phyloP scores from a whole-genome alignment of 352 stramenopile species.

The Phytophthora sansomeana region DNA sequence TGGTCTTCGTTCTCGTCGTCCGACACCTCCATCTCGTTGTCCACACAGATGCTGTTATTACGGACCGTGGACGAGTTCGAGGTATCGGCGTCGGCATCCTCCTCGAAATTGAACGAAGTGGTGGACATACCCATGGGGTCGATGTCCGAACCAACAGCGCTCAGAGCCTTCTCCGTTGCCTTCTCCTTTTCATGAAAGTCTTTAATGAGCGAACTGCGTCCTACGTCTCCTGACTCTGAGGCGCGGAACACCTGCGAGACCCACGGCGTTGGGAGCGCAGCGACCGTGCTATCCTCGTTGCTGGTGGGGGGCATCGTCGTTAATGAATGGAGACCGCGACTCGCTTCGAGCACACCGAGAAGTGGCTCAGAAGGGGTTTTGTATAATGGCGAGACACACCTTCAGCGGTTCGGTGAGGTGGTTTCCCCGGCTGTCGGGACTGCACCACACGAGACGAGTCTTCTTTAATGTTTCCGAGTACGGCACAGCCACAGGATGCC shows the following conservation, averaged over 20 bases:
- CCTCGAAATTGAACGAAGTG: conserved; percentile 30
- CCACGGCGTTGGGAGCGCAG: conserved; percentile 23
- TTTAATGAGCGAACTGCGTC: conserved; percentile 25
- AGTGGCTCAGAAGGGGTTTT: no score
- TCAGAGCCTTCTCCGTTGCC: conserved; percentile 19
- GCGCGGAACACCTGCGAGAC: conserved; percentile 35
- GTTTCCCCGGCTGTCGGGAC: conserved; percentile 7
- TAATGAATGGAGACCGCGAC: conserved; percentile 12
- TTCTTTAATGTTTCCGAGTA: not conserved
- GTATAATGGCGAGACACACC: conserved; percentile 17
- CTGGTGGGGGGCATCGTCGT: conserved; percentile 27
- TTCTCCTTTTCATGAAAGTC: conserved; percentile 32
- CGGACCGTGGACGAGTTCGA: conserved; percentile 26
- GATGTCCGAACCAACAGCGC: conserved; percentile 23
- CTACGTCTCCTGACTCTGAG: conserved; percentile 20
- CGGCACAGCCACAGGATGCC: conserved; percentile 9
- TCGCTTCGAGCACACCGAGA: no score
- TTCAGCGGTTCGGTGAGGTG: conserved; percentile 24
- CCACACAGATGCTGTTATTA: conserved; percentile 25
- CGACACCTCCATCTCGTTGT: conserved; percentile 24
- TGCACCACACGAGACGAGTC: conserved; percentile 22
- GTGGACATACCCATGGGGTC: conserved; percentile 26
- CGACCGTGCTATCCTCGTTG: conserved; percentile 20
- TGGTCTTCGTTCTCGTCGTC: conserved; percentile 30
- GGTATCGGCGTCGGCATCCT: conserved; percentile 10